A percentile compares a stretch with the other conserved stretches of the same genome.
Conservation (phyloP, 169 alveolate species). For the Plasmodium billcollinsi region DNA sequence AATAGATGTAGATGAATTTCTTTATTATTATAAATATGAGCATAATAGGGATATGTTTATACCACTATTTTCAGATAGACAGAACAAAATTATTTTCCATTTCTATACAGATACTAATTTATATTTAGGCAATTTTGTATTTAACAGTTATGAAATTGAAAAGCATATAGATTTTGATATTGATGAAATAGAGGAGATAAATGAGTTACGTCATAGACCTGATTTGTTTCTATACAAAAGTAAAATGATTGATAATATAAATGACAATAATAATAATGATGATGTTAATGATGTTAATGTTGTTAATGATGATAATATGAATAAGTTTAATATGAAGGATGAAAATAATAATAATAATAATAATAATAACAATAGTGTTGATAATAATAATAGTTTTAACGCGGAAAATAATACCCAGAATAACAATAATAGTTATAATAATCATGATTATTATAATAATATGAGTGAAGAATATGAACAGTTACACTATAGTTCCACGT, state of each 20-base stretch:
- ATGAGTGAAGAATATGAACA: not conserved
- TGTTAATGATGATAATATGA: too few species aligned
- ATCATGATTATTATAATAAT: not conserved
- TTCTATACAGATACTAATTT: slow-evolving; percentile 55
- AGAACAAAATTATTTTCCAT: slow-evolving; percentile 41
- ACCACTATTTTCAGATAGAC: slow-evolving; percentile 61
- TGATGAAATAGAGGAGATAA: slow-evolving; percentile 13
- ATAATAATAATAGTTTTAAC: not conserved
- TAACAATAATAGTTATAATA: not conserved
- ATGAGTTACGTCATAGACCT: not conserved
- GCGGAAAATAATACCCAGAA: not conserved
- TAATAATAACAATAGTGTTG: slow-evolving; percentile 1
- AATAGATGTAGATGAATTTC: slow-evolving; percentile 66
- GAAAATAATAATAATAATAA: too few species aligned
- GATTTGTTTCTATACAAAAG: slow-evolving; percentile 20
- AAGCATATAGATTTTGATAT: slow-evolving; percentile 67
- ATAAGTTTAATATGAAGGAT: too few species aligned
- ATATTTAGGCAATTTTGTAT: slow-evolving; percentile 43
- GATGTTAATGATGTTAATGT: too few species aligned
- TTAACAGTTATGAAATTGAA: slow-evolving; percentile 61
- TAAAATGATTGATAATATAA: not conserved
- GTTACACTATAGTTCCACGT: slow-evolving; percentile 5
- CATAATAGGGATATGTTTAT: slow-evolving; percentile 67
- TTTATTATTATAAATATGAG: slow-evolving; percentile 66
- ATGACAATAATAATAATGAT: too few species aligned